These are phyloP conservation scores for Fusarium dlaminii DNA, from an alignment of 2,329 filamentous ascomycete species.

Conservation along the genomic window DNA sequence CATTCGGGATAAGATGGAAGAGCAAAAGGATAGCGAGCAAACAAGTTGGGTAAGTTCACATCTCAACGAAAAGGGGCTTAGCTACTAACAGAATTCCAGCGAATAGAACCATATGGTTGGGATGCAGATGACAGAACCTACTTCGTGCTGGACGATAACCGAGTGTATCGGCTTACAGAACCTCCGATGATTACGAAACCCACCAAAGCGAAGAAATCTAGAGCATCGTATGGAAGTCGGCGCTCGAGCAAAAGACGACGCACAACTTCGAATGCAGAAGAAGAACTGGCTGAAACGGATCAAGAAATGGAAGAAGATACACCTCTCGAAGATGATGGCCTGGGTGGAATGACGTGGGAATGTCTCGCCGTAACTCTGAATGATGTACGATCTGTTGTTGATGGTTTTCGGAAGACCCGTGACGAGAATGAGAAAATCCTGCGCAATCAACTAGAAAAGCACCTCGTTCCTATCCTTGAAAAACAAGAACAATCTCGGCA, in stretches of 20 bases:
- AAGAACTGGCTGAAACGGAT: constrained; percentile 49
- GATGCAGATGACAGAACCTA: constrained; percentile 88
- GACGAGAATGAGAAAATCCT: constrained; percentile 88
- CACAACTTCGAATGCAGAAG: constrained; percentile 51
- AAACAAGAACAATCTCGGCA: constrained; percentile 80
- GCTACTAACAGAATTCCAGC: constrained; percentile 52
- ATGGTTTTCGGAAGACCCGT: constrained; percentile 76
- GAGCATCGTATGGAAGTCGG: constrained; percentile 58
- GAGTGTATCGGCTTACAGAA: constrained; percentile 89
- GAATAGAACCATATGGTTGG: constrained; percentile 87
- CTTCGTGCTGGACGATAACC: constrained; percentile 92
- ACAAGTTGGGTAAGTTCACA: constrained; percentile 77
- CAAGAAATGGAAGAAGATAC: constrained; percentile 47
- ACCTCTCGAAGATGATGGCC: constrained; percentile 64
- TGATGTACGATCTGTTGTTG: constrained; percentile 78
- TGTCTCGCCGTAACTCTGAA: constrained; percentile 84
- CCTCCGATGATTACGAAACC: constrained; percentile 71
- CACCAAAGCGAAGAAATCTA: constrained; percentile 72
- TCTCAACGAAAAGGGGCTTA: neutral
- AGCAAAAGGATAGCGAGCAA: constrained; percentile 83
- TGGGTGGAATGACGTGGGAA: constrained; percentile 87
- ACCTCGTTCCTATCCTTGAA: constrained; percentile 86
- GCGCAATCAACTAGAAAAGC: constrained; percentile 74
- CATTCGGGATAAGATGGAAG: constrained; percentile 85
- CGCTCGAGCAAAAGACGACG: constrained; percentile 79